These are phyloP conservation scores for Tricholoma sp. DNA, from an alignment of 768 basidiomycete species.

Conservation along the genomic window DNA sequence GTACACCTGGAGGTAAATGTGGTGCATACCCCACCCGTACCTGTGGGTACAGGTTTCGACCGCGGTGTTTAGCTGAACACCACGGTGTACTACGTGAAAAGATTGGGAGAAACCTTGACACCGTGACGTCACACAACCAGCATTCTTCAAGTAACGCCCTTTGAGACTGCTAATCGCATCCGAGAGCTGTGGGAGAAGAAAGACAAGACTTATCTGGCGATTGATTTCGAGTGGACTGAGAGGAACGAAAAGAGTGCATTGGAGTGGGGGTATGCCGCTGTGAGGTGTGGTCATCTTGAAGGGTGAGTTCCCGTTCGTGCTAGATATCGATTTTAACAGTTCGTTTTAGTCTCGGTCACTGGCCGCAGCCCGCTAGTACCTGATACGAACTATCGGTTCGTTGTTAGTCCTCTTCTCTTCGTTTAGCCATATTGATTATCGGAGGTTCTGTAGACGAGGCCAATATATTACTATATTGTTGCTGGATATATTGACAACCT, in stretches of 20 bases:
- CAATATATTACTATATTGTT: conserved; percentile 76
- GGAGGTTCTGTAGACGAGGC: conserved; percentile 44
- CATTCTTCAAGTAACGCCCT: conserved; percentile 61
- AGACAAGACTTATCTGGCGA: conserved; percentile 71
- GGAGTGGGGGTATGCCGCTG: conserved; percentile 82
- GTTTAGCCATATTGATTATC: conserved; percentile 9
- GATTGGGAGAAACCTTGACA: conserved; percentile 74
- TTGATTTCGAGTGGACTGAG: conserved; percentile 76
- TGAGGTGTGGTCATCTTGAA: conserved; percentile 67
- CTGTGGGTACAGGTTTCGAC: no score
- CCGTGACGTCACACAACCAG: conserved; percentile 72
- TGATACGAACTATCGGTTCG: conserved; percentile 69
- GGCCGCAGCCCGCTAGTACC: conserved; percentile 82
- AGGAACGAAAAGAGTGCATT: conserved; percentile 61
- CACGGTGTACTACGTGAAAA: no score
- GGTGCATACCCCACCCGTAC: no score
- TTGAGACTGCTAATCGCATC: conserved; percentile 64
- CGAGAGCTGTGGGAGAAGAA: conserved; percentile 60
- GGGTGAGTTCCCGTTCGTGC: conserved; percentile 39
- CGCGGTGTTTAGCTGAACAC: no score
- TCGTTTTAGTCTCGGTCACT: conserved; percentile 49
- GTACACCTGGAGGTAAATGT: no score
- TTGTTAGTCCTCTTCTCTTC: background rate
- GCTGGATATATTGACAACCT: conserved; percentile 63
- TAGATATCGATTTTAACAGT: background rate